These are phyloP conservation scores for Aphanomyces astaci DNA, from an alignment of 352 stramenopile genomes.

Conservation along the genomic window DNA sequence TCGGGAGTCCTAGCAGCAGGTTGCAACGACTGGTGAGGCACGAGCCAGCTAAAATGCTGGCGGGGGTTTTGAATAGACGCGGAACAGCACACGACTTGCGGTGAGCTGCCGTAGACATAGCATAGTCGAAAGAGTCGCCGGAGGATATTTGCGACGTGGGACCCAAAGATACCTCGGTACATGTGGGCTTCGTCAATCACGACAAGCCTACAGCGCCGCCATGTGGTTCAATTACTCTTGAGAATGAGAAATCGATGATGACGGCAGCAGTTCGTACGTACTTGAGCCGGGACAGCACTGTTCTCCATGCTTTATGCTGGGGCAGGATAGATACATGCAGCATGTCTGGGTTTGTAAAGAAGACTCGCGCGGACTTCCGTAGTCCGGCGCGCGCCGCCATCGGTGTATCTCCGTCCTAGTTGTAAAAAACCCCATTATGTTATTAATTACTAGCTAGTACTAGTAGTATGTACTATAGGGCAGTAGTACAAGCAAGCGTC, in stretches of 20 bases:
- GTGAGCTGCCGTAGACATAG: slow-evolving; percentile 65
- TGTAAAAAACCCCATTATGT: no score
- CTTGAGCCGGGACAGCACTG: slow-evolving; percentile 83
- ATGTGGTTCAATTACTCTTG: no score
- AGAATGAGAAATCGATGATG: not conserved
- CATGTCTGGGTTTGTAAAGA: slow-evolving; percentile 99
- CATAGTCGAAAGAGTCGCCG: slow-evolving; percentile 85
- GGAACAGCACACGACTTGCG: slow-evolving; percentile 92
- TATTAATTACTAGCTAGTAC: no score
- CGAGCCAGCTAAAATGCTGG: slow-evolving; percentile 87
- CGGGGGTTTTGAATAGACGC: slow-evolving; percentile 93
- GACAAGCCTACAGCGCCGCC: slow-evolving; percentile 38
- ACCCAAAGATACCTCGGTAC: slow-evolving; percentile 87
- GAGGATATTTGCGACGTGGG: slow-evolving; percentile 83
- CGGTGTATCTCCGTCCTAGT: slow-evolving; percentile 91
- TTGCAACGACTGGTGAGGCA: slow-evolving; percentile 49
- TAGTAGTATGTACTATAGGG: no score
- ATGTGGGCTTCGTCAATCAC: slow-evolving; percentile 90
- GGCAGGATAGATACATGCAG: slow-evolving; percentile 95
- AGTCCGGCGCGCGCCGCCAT: slow-evolving; percentile 84
- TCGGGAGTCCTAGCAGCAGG: no score
- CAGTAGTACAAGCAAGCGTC: no score
- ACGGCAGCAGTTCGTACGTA: slow-evolving; percentile 47
- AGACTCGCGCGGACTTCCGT: slow-evolving; percentile 83
- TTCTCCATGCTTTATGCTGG: slow-evolving; percentile 85